Evolutionary conservation across 129 eudicot species (phyloP), one percentile per base, ranked within the genome.

Genomic region (Flaveria linearis): DNA sequence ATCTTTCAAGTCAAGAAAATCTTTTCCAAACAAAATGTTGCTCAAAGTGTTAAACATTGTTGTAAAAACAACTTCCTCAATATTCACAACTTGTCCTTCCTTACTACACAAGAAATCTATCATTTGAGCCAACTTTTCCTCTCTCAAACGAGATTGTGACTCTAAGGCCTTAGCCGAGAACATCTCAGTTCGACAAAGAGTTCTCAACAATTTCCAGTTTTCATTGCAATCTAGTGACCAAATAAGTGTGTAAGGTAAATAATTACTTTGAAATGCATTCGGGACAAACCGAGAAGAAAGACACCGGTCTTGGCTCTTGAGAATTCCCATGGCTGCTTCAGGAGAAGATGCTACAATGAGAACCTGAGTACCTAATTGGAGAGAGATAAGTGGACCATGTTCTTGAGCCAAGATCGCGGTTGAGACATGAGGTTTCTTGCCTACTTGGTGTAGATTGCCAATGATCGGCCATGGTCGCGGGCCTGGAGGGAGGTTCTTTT

Each of bases 261-360:
- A 25, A 51, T 46, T 0, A 58, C 7, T 17, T 13, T 78, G 50
- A 17, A 76, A 28, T 5, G 69, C 69, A 2, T 69, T 12, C n/a
- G 85, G 85, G 36, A 68, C 64, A 22, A 33, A 62, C 2, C 85
- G 75, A 17, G 72, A 73, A 13, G 81, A 81, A 11, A 81, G 69
- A 28, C 56, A 14, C 4, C 81, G 66, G 23, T 81, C 85, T 39
- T 81, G 69, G 25, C 61, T 69, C 73, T 81, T 81, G 60, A 75
- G 73, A 52, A 81, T 75, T 69, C 57, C 81, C 8, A 26, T 50
- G 11, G 85, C 81, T 13, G 79, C 72, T 8, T 22, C 81, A 0
- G 85, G 85, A 16, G 85, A 81, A 15, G 84, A 81, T 0, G 71
- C 84, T 0, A 81, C 84, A 3, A 81, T 45, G 13, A 81, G 63